Evolutionary conservation across 73 alveolate genomes (phyloP), one percentile per base, ranked within the genome.

Genomic region (Paramecium octaurelia): DNA sequence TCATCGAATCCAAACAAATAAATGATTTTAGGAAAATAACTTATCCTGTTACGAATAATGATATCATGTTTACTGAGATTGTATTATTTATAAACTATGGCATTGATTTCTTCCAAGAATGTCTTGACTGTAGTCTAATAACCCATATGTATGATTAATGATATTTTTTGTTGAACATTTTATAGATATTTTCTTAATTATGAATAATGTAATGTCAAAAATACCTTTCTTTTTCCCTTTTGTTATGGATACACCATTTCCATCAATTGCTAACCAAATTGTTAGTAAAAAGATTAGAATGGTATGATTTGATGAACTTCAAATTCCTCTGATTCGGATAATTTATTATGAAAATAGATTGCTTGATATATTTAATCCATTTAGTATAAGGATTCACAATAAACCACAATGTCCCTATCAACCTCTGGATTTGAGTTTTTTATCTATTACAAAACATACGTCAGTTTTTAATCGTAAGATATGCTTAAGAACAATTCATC

Each of bases 331-430:
- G 35, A 20, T 24, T 46, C 24, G 2, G 88, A 75, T 18, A 80
- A 44, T 80, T 80, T 3, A 24, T 46, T 27, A 24, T 80, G 91
- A 46, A 80, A 80, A 48, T 80, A 46, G 12, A 80, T 31, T 18
- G 91, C 91, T 48, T 80, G 46, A 24, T n/a, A 80, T 24, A 80
- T 21, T 48, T 80, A 42, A 35, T 80, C 91, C 70, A 80, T 80
- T 44, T 80, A 34, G 23, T 43, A 48, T 40, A 80, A 35, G 24
- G 46, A 38, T 80, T 80, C 91, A 46, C 91, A 80, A 42, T 80
- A 80, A 42, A 80, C 29, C 2, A 46, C 71, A 4, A 80, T 48
- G 4, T 80, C 91, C 48, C 84, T 21, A 34, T 64, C 84, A 27
- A 64, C 5, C 29, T 64, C 44, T 29, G 84, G 23, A 7, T 64